Evolutionary conservation across 1,139 yeast species (phyloP), one percentile per base, ranked within the genome.

Genomic region (Candida labiduridarum): DNA sequence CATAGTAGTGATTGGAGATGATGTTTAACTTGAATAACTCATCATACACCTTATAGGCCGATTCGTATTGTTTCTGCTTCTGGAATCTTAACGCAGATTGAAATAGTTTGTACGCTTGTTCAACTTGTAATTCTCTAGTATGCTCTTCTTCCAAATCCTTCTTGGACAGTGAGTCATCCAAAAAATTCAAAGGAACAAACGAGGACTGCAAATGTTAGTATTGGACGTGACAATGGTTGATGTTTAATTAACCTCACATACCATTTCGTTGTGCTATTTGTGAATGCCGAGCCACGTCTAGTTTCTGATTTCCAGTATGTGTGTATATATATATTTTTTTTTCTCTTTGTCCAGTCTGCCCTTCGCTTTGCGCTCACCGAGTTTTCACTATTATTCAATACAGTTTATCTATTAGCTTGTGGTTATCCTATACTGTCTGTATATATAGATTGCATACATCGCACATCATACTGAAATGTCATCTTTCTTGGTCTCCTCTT

Each of bases 91-190:
- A 70, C 0, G 97, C 97, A 29, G 71, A 68, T 58, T 90, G 91
- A 64, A 87, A 90, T 14, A 84, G 69, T 58, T 83, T 83, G 65
- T 87, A 86, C 2, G 96, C 96, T 61, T 87, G 89, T 66, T 95
- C 99, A 15, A 94, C 84, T 73, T 90, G 83, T 36, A 81, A 86
- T 61, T 94, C 99, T 49, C 96, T 72, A 1, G 97, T 87, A 60
- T 91, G 96, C 57, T 90, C 94, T 57, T 91, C 97, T 55, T 89
- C 96, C 44, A 80, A 71, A 48, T 78, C 81, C 54, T 74, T 73
- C 53, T 74, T 73, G 41, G 76, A 67, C 10, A 80, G 69, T 44
- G 86, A 88, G 61, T 89, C 96, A 52, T 86, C 92, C 44, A 82
- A 79, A 46, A 86, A 69, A 62, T 94, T 94, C 44, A 92, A 76